Evolutionary conservation across 768 basidiomycete species (phyloP).

Genomic region (Russula brevipes): DNA sequence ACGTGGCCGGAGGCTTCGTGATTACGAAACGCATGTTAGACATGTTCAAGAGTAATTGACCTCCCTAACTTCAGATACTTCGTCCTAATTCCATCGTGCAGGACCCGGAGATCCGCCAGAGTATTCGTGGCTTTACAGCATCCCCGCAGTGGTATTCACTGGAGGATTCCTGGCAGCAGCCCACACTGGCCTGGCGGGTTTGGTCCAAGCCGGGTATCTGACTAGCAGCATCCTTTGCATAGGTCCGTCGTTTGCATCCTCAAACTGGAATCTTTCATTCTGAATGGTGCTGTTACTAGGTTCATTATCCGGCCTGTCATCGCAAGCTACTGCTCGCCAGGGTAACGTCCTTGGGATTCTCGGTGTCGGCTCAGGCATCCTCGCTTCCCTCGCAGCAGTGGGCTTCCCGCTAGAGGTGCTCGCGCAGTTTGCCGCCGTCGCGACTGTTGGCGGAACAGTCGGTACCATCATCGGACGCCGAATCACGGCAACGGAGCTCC

Average conservation of each 20-base stretch:
- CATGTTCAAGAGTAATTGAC: slow-evolving; percentile 75
- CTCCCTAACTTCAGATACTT: not conserved
- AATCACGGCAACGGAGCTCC: slow-evolving; percentile 82
- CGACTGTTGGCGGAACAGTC: slow-evolving; percentile 63
- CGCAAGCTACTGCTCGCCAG: slow-evolving; percentile 76
- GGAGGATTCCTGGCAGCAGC: slow-evolving; percentile 80
- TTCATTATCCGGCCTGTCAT: slow-evolving; percentile 73
- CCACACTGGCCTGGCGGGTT: slow-evolving; percentile 76
- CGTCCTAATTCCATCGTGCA: slow-evolving; percentile 29
- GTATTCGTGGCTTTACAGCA: slow-evolving; percentile 75
- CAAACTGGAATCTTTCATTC: not conserved
- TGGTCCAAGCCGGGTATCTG: slow-evolving; percentile 85
- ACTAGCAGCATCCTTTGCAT: slow-evolving; percentile 85
- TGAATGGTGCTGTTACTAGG: slow-evolving; percentile 35
- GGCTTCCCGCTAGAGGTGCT: slow-evolving; percentile 74
- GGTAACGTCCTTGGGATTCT: slow-evolving; percentile 88
- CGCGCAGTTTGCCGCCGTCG: slow-evolving; percentile 71
- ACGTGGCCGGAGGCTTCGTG: slow-evolving; percentile 84
- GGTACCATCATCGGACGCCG: slow-evolving; percentile 75
- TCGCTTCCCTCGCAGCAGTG: slow-evolving; percentile 76
- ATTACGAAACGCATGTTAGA: slow-evolving; percentile 91
- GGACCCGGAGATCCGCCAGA: slow-evolving; percentile 83
- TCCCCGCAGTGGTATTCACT: slow-evolving; percentile 77
- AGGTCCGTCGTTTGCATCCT: slow-evolving; percentile 36
- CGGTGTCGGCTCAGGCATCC: slow-evolving; percentile 75